Evolutionary conservation across 768 basidiomycete species (phyloP).

Genomic region (Phylloporus sp.): DNA sequence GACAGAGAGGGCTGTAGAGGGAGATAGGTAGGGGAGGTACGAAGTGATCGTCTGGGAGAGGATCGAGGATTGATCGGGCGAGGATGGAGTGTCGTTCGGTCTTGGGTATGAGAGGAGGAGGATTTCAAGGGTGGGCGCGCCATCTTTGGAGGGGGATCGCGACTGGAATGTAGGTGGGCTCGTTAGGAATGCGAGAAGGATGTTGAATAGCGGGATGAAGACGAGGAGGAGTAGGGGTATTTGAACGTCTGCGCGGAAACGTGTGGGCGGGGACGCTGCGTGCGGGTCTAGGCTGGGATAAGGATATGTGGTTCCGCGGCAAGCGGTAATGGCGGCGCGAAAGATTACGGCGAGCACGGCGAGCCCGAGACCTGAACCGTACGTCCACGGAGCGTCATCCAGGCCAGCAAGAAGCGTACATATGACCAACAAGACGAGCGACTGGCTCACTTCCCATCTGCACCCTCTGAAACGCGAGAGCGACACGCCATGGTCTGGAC

Average conservation of each 20-base stretch:
- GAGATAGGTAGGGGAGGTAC: constrained; percentile 32
- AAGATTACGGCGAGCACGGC: constrained; percentile 21
- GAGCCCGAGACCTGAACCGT: constrained; percentile 26
- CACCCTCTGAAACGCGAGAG: constrained; percentile 7
- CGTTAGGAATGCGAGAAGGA: constrained; percentile 2
- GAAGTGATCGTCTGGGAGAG: constrained; percentile 36
- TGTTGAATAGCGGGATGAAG: constrained; percentile 3
- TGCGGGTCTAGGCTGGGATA: background rate
- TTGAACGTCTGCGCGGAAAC: constrained; percentile 13
- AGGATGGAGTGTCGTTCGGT: constrained; percentile 26
- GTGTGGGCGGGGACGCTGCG: background rate
- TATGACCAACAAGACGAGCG: constrained; percentile 5
- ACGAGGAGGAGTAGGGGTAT: constrained; percentile 19
- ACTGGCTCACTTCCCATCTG: constrained; percentile 15
- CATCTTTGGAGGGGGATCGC: constrained; percentile 16
- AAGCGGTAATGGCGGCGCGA: background rate
- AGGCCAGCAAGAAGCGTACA: constrained; percentile 20
- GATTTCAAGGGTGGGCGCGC: constrained; percentile 35
- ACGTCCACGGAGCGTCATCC: constrained; percentile 39
- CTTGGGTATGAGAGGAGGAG: constrained; percentile 38
- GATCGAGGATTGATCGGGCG: constrained; percentile 18
- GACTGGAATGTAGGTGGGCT: constrained; percentile 1
- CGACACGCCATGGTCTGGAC: constrained; percentile 5
- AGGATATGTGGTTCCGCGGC: background rate
- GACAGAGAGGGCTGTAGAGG: constrained; percentile 31